Evolutionary conservation across 768 basidiomycete genomes (phyloP).

Genomic region (Coprinopsis cinerea): DNA sequence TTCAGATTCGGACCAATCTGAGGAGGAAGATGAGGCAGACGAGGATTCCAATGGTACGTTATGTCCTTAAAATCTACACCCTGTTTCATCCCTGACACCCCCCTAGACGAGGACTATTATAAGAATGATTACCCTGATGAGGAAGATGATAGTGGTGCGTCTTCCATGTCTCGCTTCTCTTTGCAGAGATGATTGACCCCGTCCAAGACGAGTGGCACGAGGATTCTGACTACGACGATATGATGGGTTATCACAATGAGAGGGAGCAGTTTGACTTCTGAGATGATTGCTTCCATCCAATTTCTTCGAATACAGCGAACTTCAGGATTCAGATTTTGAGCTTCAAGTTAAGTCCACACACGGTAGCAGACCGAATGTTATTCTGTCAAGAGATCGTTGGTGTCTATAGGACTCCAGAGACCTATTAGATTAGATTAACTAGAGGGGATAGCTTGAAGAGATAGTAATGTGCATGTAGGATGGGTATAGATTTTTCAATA

Average conservation of each 20-base stretch:
- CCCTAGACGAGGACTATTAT: conserved; percentile 73
- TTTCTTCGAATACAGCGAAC: too few species aligned
- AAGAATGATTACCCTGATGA: conserved; percentile 85
- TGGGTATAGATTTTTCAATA: conserved; percentile 14
- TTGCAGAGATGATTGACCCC: neutral
- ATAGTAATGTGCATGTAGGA: neutral
- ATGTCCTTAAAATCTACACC: conserved; percentile 1
- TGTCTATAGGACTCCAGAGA: too few species aligned
- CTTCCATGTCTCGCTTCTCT: conserved; percentile 3
- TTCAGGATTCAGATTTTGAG: neutral
- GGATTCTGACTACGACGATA: conserved; percentile 37
- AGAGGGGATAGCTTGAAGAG: too few species aligned
- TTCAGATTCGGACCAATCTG: conserved; percentile 52
- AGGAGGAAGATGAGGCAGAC: conserved; percentile 69
- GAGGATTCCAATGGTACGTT: conserved; percentile 77
- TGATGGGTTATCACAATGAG: neutral
- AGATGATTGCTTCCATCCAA: too few species aligned
- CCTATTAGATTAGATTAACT: too few species aligned
- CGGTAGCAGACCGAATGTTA: too few species aligned
- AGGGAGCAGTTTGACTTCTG: neutral
- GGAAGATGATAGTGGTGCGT: conserved; percentile 45
- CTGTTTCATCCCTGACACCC: neutral
- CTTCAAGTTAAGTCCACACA: too few species aligned
- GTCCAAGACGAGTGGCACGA: conserved; percentile 53
- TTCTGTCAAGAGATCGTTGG: too few species aligned